These are phyloP conservation scores for Moesziomyces aphidis DNA, from an alignment of 1,284 basidiomycete genomes.

Conservation along the genomic window DNA sequence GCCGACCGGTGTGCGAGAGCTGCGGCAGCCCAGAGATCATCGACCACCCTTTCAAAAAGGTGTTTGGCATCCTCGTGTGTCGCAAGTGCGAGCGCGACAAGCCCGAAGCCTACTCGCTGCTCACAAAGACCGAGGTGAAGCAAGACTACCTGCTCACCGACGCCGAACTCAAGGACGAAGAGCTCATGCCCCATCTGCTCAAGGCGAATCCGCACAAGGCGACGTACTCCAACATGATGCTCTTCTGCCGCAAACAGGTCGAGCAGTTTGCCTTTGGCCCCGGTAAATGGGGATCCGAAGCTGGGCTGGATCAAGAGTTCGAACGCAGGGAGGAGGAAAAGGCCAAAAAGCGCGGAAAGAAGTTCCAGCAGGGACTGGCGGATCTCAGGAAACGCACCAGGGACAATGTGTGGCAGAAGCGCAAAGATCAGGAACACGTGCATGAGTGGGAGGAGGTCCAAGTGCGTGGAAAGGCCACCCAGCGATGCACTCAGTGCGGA, in stretches of 20 bases:
- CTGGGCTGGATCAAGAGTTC: constrained; percentile 90
- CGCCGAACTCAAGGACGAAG: constrained; percentile 93
- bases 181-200: constrained; percentile 90
- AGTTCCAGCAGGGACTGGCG: constrained; percentile 70
- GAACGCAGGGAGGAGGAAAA: constrained; percentile 82
- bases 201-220: constrained; percentile 97
- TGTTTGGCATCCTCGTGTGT: constrained; percentile 78
- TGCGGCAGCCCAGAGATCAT: constrained; percentile 60
- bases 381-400: constrained; percentile 61
- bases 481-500: constrained; percentile 54
- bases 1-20: constrained; percentile 51
- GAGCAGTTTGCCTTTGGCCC: constrained; percentile 89
- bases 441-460: constrained; percentile 56
- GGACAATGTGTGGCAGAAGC: constrained; percentile 59
- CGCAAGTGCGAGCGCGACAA: constrained; percentile 82
- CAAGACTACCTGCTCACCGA: constrained; percentile 82
- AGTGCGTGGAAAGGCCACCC: constrained; percentile 35
- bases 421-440: constrained; percentile 60
- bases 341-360: constrained; percentile 90
- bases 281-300: constrained; percentile 94
- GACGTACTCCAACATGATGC: constrained; percentile 99
- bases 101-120: constrained; percentile 85
- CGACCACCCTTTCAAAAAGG: constrained; percentile 55
- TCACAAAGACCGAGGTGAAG: constrained; percentile 99
- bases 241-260: constrained; percentile 92